Conservation (phyloP, 2,329 filamentous ascomycete species). For the Coniochaeta ligniaria region DNA sequence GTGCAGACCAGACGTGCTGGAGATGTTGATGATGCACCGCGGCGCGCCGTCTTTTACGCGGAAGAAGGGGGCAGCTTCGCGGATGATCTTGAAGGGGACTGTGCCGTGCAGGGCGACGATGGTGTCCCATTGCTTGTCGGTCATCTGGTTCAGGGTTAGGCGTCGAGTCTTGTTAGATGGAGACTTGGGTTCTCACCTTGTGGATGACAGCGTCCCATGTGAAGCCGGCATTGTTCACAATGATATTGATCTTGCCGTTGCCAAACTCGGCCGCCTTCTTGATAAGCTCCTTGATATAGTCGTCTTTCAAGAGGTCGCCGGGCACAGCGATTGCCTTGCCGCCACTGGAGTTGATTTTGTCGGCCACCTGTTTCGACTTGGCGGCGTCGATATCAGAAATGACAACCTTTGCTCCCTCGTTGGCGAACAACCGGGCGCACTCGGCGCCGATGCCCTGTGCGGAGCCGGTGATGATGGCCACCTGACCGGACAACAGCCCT, state of each 20-base stretch:
- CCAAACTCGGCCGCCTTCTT: constrained; percentile 73
- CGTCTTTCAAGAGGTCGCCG: constrained; percentile 68
- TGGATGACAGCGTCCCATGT: constrained; percentile 92
- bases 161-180: background rate
- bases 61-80: constrained; percentile 79
- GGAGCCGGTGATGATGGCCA: constrained; percentile 80
- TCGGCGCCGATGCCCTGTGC: constrained; percentile 88
- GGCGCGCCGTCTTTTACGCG: constrained; percentile 76
- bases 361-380: constrained; percentile 62
- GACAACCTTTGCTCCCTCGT: constrained; percentile 80
- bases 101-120: constrained; percentile 80
- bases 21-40: constrained; percentile 77
- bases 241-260: constrained; percentile 79
- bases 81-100: constrained; percentile 76
- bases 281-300: constrained; percentile 67
- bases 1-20: constrained; percentile 71
- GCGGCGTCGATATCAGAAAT: constrained; percentile 75
- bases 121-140: constrained; percentile 85
- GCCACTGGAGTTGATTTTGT: constrained; percentile 59
- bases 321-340: constrained; percentile 65
- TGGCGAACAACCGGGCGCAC: constrained; percentile 72
- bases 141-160: constrained; percentile 41
- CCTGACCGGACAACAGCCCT: constrained; percentile 71
- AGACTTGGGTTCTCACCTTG: constrained; percentile 37
- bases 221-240: constrained; percentile 88